A percentile compares a stretch with the other conserved stretches of the same genome.
These are phyloP conservation scores for Arabidopsis suecica DNA, from an alignment of 345 rosid genomes.

Conservation along the genomic window DNA sequence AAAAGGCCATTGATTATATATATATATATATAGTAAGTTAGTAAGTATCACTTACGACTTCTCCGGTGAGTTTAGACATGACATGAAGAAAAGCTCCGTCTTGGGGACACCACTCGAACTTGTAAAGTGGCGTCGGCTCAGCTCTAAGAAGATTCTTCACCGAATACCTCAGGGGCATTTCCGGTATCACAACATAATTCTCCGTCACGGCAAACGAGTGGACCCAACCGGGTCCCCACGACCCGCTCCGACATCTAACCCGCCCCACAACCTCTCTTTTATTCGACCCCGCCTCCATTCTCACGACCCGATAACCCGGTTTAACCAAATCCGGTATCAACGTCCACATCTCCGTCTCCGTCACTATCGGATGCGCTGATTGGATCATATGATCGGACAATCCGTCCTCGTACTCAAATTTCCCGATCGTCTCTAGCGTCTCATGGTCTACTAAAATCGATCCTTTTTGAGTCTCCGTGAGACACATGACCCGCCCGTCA, in stretches of 20 bases:
- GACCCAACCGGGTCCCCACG: constrained; percentile 92
- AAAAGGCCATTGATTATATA: neutral
- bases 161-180: constrained; percentile 90
- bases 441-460: constrained; percentile 72
- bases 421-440: constrained; percentile 73
- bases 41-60: constrained; percentile 58
- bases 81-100: constrained; percentile 78
- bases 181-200: constrained; percentile 80
- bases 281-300: constrained; percentile 76
- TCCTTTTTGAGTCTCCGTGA: constrained; percentile 94
- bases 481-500: constrained; percentile 89
- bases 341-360: constrained; percentile 76
- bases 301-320: constrained; percentile 81
- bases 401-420: constrained; percentile 69
- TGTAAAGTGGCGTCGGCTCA: constrained; percentile 91
- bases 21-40: too few relatives aligned
- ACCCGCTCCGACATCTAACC: constrained; percentile 78
- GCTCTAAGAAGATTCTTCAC: constrained; percentile 77
- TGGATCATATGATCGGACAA: constrained; percentile 76
- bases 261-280: constrained; percentile 87
- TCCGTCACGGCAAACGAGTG: constrained; percentile 95
- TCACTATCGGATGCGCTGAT: constrained; percentile 90
- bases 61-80: constrained; percentile 89
- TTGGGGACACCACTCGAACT: constrained; percentile 90
- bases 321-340: constrained; percentile 77